Conservation (phyloP, 1,139 yeast species). For the Diutina neorugosa region DNA sequence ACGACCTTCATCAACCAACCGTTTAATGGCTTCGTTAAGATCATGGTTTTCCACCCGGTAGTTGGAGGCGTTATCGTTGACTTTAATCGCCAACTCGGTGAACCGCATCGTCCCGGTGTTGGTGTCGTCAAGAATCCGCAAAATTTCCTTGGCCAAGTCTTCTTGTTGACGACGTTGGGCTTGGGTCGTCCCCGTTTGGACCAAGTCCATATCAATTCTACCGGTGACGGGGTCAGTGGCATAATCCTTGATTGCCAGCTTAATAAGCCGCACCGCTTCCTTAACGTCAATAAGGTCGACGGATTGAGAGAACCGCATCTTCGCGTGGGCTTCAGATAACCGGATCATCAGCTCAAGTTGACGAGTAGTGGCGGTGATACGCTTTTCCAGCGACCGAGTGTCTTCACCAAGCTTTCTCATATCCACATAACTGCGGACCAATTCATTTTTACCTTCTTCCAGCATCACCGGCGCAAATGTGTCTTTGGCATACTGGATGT, state of each 20-base stretch:
- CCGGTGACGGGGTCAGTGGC: slow-evolving; percentile 98
- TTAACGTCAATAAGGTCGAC: slow-evolving; percentile 79
- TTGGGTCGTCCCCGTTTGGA: slow-evolving; percentile 89
- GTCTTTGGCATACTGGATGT: slow-evolving; percentile 88
- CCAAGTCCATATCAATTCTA: slow-evolving; percentile 91
- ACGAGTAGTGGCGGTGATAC: slow-evolving; percentile 96
- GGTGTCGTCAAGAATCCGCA: slow-evolving; percentile 16
- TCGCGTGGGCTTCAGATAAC: slow-evolving; percentile 92
- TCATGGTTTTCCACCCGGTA: slow-evolving; percentile 61
- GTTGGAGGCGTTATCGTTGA: slow-evolving; percentile 55
- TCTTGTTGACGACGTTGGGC: slow-evolving; percentile 75
- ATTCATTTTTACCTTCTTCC: slow-evolving; percentile 68
- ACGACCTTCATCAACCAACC: slow-evolving; percentile 68
- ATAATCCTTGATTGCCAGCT: slow-evolving; percentile 90
- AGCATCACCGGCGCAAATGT: slow-evolving; percentile 67
- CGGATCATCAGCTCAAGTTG: slow-evolving; percentile 95
- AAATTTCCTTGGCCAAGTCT: slow-evolving; percentile 53
- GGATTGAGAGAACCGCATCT: slow-evolving; percentile 65
- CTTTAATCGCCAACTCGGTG: slow-evolving; percentile 45
- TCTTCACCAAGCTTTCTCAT: slow-evolving; percentile 95
- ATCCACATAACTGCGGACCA: slow-evolving; percentile 83
- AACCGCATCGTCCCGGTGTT: slow-evolving; percentile 38
- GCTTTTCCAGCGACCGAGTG: slow-evolving; percentile 68
- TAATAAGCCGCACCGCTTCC: slow-evolving; percentile 87
- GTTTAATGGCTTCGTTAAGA: slow-evolving; percentile 52